Conservation (phyloP, 805 yeast genomes). For the Cyberlindnera veronae region DNA sequence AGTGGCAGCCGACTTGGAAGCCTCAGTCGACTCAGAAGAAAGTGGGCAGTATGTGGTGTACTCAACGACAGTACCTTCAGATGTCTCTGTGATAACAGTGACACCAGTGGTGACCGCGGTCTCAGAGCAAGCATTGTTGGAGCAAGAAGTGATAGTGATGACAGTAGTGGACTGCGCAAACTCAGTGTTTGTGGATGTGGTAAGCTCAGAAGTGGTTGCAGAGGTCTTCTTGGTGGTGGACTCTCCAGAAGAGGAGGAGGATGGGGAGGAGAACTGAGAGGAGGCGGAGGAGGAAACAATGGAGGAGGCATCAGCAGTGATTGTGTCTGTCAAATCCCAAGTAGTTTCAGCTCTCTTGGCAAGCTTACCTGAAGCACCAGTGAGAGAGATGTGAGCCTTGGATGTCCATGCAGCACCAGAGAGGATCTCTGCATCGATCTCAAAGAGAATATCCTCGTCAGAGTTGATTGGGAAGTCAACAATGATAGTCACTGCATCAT, state of each 20-base stretch:
- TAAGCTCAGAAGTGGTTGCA: no score
- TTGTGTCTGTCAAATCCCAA: slow-evolving; percentile 4
- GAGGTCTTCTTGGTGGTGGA: no score
- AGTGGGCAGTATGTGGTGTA: slow-evolving; percentile 28
- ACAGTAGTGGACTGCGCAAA: no score
- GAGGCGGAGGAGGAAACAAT: background rate
- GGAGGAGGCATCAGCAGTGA: slow-evolving; percentile 5
- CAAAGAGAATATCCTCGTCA: slow-evolving; percentile 4
- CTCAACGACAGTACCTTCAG: slow-evolving; percentile 31
- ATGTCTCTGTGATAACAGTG: slow-evolving; percentile 7
- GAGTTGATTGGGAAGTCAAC: slow-evolving; percentile 5
- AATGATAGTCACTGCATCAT: slow-evolving; percentile 4
- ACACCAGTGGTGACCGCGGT: slow-evolving; percentile 10
- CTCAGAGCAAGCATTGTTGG: slow-evolving; percentile 3
- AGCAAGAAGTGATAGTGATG: slow-evolving; percentile 1
- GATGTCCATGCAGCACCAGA: slow-evolving; percentile 11
- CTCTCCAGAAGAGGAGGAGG: no score
- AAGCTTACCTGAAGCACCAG: slow-evolving; percentile 3
- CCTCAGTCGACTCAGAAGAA: slow-evolving; percentile 7
- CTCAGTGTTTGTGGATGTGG: no score
- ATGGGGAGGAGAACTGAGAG: slow-evolving; percentile 1
- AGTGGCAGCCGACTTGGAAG: no score
- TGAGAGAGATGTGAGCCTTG: slow-evolving; percentile 2
- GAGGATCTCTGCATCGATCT: slow-evolving; percentile 5
- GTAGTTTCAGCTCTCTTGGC: slow-evolving; percentile 9